Conservation (phyloP, 2,329 filamentous ascomycete genomes). For the Daldinia sp. region DNA sequence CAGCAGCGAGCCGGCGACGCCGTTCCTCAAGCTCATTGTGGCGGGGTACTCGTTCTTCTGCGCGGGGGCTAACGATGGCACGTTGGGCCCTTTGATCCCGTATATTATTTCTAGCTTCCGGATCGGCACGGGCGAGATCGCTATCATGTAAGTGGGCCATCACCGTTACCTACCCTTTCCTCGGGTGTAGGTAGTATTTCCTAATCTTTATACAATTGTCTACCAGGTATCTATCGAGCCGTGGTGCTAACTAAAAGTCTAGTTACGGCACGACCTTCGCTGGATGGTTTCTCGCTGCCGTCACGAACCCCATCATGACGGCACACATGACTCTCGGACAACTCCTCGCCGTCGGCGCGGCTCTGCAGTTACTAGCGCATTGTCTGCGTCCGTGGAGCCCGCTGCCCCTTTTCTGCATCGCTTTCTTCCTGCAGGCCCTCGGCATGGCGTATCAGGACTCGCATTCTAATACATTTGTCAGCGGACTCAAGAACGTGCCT, state of each 20-base stretch:
- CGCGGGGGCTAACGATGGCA: conserved; percentile 74
- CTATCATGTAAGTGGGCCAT: conserved; percentile 46
- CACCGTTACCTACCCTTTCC: not conserved
- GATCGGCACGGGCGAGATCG: conserved; percentile 52
- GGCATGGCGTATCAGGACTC: conserved; percentile 75
- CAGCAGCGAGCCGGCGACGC: conserved; percentile 43
- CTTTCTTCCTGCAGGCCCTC: conserved; percentile 68
- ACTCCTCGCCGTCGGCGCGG: conserved; percentile 67
- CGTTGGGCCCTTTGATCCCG: conserved; percentile 71
- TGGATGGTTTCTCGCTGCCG: conserved; percentile 70
- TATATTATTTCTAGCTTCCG: conserved; percentile 70
- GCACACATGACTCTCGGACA: conserved; percentile 67
- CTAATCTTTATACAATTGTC: too few relatives aligned
- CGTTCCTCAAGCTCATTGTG: conserved; percentile 63
- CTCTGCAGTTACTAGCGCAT: conserved; percentile 66
- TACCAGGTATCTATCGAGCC: too few relatives aligned
- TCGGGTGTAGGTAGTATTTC: too few relatives aligned
- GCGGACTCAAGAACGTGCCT: conserved; percentile 60
- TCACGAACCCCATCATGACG: conserved; percentile 66
- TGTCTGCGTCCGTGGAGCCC: conserved; percentile 67
- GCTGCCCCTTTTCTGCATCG: conserved; percentile 67
- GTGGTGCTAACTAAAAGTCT: not conserved
- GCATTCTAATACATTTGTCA: conserved; percentile 72
- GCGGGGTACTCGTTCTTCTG: conserved; percentile 74
- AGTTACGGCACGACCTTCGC: conserved; percentile 69